These are phyloP conservation scores for Entomortierella beljakovae DNA, from an alignment of 192 early-diverging fungal genomes.

Conservation along the genomic window DNA sequence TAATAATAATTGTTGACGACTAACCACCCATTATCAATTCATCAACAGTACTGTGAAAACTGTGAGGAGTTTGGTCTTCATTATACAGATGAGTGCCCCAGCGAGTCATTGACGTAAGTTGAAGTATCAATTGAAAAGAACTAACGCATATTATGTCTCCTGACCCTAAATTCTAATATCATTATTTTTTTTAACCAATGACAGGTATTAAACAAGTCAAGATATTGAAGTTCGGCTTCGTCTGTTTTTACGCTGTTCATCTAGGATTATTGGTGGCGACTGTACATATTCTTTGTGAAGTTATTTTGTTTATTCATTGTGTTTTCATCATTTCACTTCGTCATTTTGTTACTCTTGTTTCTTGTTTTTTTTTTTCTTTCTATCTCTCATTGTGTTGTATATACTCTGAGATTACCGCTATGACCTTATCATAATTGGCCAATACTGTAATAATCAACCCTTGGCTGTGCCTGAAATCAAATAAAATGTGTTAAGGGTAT, in stretches of 20 bases:
- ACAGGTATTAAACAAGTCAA: constrained; percentile 19
- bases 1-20: not conserved
- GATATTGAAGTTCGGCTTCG: not conserved
- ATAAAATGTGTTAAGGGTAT: too few species aligned
- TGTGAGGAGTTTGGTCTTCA: constrained; percentile 80
- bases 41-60: constrained; percentile 76
- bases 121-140: not conserved
- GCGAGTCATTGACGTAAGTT: constrained; percentile 56
- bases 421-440: too few species aligned
- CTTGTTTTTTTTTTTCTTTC: not conserved
- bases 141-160: not conserved
- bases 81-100: constrained; percentile 78
- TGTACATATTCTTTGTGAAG: constrained; percentile 31
- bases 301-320: not conserved
- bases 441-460: too few species aligned
- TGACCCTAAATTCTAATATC: not conserved
- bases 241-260: not conserved
- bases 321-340: constrained; percentile 7
- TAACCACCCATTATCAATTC: constrained; percentile 1
- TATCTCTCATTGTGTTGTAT: not conserved
- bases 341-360: not conserved
- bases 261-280: not conserved
- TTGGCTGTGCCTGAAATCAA: too few species aligned
- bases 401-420: not conserved
- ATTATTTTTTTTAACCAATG: not conserved